phyloP scores from a whole-genome alignment of 805 yeast species.

The Brettanomyces nanus region DNA sequence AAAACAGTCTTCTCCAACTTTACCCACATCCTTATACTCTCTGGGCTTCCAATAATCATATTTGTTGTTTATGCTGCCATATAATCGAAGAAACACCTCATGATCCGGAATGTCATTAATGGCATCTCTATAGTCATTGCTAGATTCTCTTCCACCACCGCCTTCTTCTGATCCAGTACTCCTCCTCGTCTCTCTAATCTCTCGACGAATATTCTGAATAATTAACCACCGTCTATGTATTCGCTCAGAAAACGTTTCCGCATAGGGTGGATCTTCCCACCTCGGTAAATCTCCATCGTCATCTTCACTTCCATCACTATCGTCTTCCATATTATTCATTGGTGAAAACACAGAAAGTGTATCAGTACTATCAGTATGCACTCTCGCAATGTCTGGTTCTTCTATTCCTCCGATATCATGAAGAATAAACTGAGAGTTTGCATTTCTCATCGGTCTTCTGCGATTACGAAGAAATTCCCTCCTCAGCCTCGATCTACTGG shows the following conservation, averaged over 20 bases:
- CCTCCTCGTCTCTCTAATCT: conserved; percentile 2
- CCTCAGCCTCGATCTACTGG: no score
- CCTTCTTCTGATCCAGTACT: no score
- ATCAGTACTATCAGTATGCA: not conserved
- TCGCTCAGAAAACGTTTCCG: no score
- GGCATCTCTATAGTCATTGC: no score
- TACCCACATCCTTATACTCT: not conserved
- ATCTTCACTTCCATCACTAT: no score
- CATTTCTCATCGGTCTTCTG: conserved; percentile 1
- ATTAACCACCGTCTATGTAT: conserved; percentile 1
- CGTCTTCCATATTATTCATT: not conserved
- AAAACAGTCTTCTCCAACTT: not conserved
- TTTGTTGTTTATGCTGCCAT: not conserved
- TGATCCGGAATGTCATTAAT: no score
- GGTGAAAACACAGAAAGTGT: not conserved
- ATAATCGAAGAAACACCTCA: conserved; percentile 1
- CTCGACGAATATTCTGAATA: conserved; percentile 1
- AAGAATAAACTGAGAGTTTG: conserved; percentile 1
- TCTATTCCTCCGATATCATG: not conserved
- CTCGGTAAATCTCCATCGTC: no score
- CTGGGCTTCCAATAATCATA: not conserved
- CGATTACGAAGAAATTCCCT: not conserved
- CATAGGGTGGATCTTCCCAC: no score
- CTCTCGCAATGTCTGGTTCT: not conserved
- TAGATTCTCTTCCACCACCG: no score